Percentiles rank a stretch among this genome's conserved stretches.
phyloP scores from a whole-genome alignment of 2,329 filamentous ascomycete genomes.

The Nigrograna mackinnonii region DNA sequence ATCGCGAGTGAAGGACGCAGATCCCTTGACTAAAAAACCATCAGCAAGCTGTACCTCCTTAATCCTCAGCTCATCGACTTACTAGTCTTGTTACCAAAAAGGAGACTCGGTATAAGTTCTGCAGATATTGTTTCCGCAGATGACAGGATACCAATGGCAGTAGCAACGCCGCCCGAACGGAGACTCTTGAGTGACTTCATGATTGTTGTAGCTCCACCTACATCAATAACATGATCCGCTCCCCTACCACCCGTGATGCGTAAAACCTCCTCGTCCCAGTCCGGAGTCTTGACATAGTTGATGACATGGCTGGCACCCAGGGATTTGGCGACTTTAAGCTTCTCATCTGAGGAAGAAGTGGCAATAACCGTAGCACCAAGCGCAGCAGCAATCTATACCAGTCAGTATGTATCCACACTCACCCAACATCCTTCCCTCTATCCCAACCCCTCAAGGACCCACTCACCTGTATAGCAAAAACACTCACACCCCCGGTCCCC shows the following conservation, averaged over 20 bases:
- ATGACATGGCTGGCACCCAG: constrained; percentile 51
- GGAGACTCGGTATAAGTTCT: constrained; percentile 2
- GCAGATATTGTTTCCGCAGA: background rate
- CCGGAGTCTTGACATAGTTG: constrained; percentile 51
- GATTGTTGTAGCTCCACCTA: constrained; percentile 44
- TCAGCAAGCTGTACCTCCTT: background rate
- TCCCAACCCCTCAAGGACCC: background rate
- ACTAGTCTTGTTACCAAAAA: constrained; percentile 5
- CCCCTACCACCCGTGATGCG: constrained; percentile 47
- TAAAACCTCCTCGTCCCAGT: constrained; percentile 52
- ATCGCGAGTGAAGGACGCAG: constrained; percentile 18
- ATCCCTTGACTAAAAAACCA: constrained; percentile 20
- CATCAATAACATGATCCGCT: constrained; percentile 46
- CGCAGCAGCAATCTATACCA: constrained; percentile 47
- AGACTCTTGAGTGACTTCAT: constrained; percentile 2
- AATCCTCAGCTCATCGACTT: background rate
- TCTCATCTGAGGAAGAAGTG: constrained; percentile 55
- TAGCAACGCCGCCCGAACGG: constrained; percentile 3
- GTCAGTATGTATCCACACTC: too few species aligned
- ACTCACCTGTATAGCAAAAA: constrained; percentile 59
- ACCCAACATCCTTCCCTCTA: too few species aligned
- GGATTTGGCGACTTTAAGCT: constrained; percentile 44
- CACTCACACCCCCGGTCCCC: constrained; percentile 67
- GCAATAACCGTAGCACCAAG: constrained; percentile 51
- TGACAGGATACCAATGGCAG: constrained; percentile 5